Percentiles rank a stretch among this genome's conserved stretches.
Conservation (phyloP, 2,329 filamentous ascomycete genomes). For the Myriosclerotinia scirpicola region DNA sequence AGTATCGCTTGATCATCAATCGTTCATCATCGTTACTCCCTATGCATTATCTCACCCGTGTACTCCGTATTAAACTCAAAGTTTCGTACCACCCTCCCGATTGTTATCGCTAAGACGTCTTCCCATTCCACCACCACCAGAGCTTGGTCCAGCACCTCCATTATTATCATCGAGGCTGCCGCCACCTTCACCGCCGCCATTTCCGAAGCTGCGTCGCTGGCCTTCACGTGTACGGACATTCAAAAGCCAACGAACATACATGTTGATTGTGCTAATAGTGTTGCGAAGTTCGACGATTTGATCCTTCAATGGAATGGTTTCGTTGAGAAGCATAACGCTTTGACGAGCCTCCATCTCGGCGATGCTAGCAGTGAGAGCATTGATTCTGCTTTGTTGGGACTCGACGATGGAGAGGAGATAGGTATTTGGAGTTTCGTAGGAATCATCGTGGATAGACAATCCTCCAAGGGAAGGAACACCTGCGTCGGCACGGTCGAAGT, state of each 20-base stretch:
- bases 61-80: slow-evolving; percentile 2
- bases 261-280: slow-evolving; percentile 39
- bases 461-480: slow-evolving; percentile 25
- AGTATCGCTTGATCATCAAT: slow-evolving; percentile 11
- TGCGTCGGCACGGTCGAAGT: slow-evolving; percentile 32
- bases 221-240: slow-evolving; percentile 40
- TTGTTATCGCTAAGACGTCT: slow-evolving; percentile 16
- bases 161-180: slow-evolving; percentile 8
- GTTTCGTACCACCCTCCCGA: slow-evolving; percentile 14
- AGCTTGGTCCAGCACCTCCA: slow-evolving; percentile 13
- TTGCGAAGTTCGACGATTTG: slow-evolving; percentile 55
- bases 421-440: slow-evolving; percentile 45
- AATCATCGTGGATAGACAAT: slow-evolving; percentile 25
- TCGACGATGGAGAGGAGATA: slow-evolving; percentile 50
- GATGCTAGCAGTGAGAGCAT: slow-evolving; percentile 56
- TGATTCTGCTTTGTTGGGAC: slow-evolving; percentile 56
- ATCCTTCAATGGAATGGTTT: slow-evolving; percentile 61
- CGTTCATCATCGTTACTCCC: slow-evolving; percentile 14
- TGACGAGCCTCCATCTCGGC: slow-evolving; percentile 60
- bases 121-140: slow-evolving; percentile 13
- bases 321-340: slow-evolving; percentile 60
- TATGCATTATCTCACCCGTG: slow-evolving; percentile 2
- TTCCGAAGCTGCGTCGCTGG: slow-evolving; percentile 23
- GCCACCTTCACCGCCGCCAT: not conserved
- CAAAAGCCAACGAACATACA: slow-evolving; percentile 43